Evolutionary conservation across 2,329 filamentous ascomycete species (phyloP), one percentile per base, ranked within the genome.

Genomic region (Akanthomyces muscarius): DNA sequence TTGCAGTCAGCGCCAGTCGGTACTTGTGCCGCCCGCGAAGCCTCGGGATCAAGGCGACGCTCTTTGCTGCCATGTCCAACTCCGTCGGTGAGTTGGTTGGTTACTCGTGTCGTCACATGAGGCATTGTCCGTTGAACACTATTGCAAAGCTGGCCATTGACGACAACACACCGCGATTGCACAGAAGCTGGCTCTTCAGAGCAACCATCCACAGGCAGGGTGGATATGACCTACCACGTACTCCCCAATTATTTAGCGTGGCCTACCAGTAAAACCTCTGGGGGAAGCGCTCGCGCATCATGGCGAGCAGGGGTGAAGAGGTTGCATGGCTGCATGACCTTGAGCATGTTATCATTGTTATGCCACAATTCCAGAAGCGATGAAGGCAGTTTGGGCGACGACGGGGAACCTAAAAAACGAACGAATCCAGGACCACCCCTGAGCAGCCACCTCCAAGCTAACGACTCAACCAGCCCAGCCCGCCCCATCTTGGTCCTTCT

Each of bases 401-500:
- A n/a, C 23, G 16, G 8, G 14, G 23, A 55, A 36, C 14, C 5
- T 28, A 23, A 13, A 10, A 13, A 36, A 25, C n/a, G 36, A n/a
- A n/a, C n/a, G 21, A 47, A 44, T 28, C 14, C 28, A 55, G 18
- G 47, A 47, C 21, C 41, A 23, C 50, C 42, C 51, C 59, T 41
- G 44, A 38, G 36, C 52, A 62, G 44, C 60, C 60, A 62, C 52
- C 23, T 48, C 44, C 28, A 50, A 50, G 56, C 58, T 62, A 61
- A 61, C 51, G 51, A 55, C 59, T 62, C 59, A 62, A 55, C 50
- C 23, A 30, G 51, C 59, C 44, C 33, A 23, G 50, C 16, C 33
- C 14, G 51, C 52, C 45, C 60, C 60, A 62, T 62, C 33, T 11
- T 51, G 28, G 52, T 57, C 28, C 14, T 51, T 30, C 51, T 38